These are phyloP conservation scores for Cubamyces lactineus DNA, from an alignment of 768 basidiomycete species.

Conservation along the genomic window DNA sequence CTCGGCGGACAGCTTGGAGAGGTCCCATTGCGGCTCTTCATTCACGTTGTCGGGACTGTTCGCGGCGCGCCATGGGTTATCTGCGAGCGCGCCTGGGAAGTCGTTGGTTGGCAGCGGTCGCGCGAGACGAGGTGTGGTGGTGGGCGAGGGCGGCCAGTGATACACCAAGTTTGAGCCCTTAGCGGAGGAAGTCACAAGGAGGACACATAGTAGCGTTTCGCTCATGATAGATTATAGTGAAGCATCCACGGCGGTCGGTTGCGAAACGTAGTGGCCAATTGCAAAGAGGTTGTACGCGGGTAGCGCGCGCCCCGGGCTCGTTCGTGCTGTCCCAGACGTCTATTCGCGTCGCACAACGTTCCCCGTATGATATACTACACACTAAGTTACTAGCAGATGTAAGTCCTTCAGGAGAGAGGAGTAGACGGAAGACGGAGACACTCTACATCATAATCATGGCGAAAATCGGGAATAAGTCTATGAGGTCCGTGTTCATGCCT, in stretches of 20 bases:
- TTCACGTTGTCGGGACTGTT: slow-evolving; percentile 46
- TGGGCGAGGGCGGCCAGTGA: slow-evolving; percentile 81
- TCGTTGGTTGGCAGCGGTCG: slow-evolving; percentile 62
- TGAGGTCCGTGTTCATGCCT: not conserved
- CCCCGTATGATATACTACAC: no score
- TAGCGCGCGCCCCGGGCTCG: no score
- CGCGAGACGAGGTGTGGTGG: slow-evolving; percentile 64
- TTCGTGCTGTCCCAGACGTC: no score
- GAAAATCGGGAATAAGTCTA: not conserved
- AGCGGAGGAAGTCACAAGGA: slow-evolving; percentile 84
- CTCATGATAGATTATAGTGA: slow-evolving; percentile 49
- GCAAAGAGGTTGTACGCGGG: no score
- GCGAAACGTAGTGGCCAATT: no score
- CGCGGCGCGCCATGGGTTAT: slow-evolving; percentile 77
- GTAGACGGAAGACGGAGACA: no score
- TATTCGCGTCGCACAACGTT: no score
- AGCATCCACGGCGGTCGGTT: not conserved
- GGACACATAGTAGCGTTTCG: slow-evolving; percentile 76
- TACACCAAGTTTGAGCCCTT: slow-evolving; percentile 80
- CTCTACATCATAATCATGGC: not conserved
- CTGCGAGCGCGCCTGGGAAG: slow-evolving; percentile 53
- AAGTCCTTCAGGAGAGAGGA: no score
- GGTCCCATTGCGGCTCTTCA: slow-evolving; percentile 27
- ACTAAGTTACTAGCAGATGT: no score
- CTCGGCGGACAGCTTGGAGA: slow-evolving; percentile 16